These are phyloP conservation scores for Nothopassalora personata DNA, from an alignment of 2,329 filamentous ascomycete genomes.

Conservation along the genomic window DNA sequence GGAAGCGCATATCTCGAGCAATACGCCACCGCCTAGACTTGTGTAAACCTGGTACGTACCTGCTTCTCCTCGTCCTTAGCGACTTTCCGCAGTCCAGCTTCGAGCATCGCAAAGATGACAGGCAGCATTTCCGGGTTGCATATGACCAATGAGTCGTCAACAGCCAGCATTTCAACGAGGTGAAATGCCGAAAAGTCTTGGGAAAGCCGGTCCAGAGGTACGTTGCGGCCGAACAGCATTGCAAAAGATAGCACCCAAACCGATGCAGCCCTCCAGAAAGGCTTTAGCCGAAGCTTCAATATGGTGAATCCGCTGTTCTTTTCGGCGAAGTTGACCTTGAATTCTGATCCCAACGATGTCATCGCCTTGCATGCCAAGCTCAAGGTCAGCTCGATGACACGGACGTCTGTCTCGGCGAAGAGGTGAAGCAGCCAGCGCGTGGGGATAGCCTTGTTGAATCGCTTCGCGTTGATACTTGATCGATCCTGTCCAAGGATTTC, in stretches of 20 bases:
- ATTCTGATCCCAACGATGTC: conserved; percentile 72
- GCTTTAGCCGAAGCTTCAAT: conserved; percentile 72
- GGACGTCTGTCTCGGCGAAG: conserved; percentile 76
- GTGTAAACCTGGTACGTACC: too few relatives aligned
- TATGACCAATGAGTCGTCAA: conserved; percentile 56
- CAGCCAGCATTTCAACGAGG: conserved; percentile 65
- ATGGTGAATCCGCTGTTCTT: conserved; percentile 86
- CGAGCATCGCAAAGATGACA: conserved; percentile 80
- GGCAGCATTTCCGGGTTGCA: conserved; percentile 71
- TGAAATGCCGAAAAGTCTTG: conserved; percentile 68
- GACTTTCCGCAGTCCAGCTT: conserved; percentile 71
- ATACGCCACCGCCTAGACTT: too few relatives aligned
- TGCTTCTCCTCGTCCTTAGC: conserved; percentile 52
- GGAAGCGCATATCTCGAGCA: too few relatives aligned
- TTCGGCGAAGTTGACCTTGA: conserved; percentile 76
- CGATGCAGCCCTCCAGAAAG: conserved; percentile 81
- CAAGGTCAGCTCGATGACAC: conserved; percentile 72
- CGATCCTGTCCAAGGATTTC: conserved; percentile 25
- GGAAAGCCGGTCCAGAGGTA: conserved; percentile 66
- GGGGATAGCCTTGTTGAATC: conserved; percentile 89
- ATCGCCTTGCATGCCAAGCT: conserved; percentile 81
- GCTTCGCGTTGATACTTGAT: conserved; percentile 37
- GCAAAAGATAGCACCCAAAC: conserved; percentile 87
- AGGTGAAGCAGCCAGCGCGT: conserved; percentile 79
- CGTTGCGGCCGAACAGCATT: conserved; percentile 79